Percentiles rank a stretch among this genome's conserved stretches.
Evolutionary conservation across 306 rosid genomes (phyloP).

Genomic region (Cucurbita maxima): DNA sequence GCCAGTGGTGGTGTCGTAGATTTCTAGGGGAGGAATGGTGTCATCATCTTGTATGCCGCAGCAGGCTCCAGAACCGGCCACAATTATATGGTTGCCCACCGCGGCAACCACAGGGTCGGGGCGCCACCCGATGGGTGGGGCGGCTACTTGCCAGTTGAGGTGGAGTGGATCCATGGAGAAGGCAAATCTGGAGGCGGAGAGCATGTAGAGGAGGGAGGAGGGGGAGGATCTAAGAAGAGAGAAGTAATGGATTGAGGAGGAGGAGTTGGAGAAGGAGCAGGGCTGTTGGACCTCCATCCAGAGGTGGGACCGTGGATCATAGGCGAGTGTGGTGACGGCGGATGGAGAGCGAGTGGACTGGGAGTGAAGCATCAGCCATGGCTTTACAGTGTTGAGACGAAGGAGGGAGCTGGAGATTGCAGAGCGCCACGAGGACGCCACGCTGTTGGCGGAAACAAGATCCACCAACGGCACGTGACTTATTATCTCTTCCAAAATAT

Average conservation of each 20-base stretch:
- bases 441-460: background rate
- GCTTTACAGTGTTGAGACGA: background rate
- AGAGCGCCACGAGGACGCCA: background rate
- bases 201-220: background rate
- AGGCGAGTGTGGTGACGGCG: background rate
- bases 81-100: background rate
- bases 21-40: background rate
- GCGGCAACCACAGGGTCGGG: background rate
- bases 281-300: background rate
- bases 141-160: background rate
- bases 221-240: background rate
- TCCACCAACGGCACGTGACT: background rate
- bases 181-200: background rate
- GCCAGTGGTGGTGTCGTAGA: background rate
- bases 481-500: background rate
- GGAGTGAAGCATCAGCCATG: background rate
- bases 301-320: background rate
- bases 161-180: background rate
- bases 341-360: background rate
- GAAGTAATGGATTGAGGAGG: background rate
- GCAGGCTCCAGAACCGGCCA: background rate
- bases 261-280: background rate
- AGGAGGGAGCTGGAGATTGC: background rate
- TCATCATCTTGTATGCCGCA: background rate
- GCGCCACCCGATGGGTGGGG: background rate